phyloP scores from a whole-genome alignment of 768 basidiomycete species.

The Rhodosporidiobolus sp. region DNA sequence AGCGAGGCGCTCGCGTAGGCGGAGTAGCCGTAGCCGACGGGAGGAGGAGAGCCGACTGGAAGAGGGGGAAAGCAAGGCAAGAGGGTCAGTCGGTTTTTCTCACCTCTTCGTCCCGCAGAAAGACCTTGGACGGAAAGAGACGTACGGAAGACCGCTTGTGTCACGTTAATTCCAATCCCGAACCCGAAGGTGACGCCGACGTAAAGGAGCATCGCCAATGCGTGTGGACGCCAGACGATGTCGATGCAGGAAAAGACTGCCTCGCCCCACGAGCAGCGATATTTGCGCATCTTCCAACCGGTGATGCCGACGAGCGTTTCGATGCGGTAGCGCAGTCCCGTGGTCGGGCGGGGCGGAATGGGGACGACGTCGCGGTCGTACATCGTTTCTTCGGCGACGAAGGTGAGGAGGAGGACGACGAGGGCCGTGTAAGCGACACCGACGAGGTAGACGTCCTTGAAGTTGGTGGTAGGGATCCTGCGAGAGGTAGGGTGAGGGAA shows the following conservation, averaged over 20 bases:
- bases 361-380: slow-evolving; percentile 60
- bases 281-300: slow-evolving; percentile 59
- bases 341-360: slow-evolving; percentile 52
- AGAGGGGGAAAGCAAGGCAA: background rate
- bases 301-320: slow-evolving; percentile 66
- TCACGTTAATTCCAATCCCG: slow-evolving; percentile 56
- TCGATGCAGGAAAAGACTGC: slow-evolving; percentile 55
- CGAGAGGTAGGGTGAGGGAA: background rate
- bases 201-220: slow-evolving; percentile 54
- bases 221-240: slow-evolving; percentile 64
- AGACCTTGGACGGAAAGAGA: too few relatives aligned
- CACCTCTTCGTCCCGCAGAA: background rate
- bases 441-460: slow-evolving; percentile 68
- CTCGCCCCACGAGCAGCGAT: slow-evolving; percentile 57
- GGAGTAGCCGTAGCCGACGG: slow-evolving; percentile 57
- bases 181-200: slow-evolving; percentile 64
- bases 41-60: slow-evolving; percentile 55
- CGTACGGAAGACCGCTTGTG: slow-evolving; percentile 55
- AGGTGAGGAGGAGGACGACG: slow-evolving; percentile 59
- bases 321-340: slow-evolving; percentile 57
- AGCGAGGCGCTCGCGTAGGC: slow-evolving; percentile 54
- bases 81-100: background rate
- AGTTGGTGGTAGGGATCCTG: slow-evolving; percentile 46
- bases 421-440: slow-evolving; percentile 60
- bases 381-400: slow-evolving; percentile 64